phyloP scores from a whole-genome alignment of 164 flowering plant genomes.

The Platanus orientalis region DNA sequence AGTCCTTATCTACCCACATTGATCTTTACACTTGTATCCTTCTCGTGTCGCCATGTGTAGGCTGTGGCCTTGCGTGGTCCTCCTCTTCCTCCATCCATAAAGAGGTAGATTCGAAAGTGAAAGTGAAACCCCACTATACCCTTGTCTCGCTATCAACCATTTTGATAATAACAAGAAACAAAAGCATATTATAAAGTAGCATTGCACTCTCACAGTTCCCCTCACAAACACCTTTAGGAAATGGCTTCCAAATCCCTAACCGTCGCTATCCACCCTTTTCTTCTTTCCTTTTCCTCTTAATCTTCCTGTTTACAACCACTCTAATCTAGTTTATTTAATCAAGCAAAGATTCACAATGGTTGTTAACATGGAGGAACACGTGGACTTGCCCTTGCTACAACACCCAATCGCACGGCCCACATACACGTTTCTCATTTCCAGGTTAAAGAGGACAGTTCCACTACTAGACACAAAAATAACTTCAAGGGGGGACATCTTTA shows the following conservation, averaged over 20 bases:
- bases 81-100: background rate
- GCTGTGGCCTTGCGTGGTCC: slow-evolving; percentile 8
- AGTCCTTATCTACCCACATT: slow-evolving; percentile 20
- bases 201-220: background rate
- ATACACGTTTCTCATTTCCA: background rate
- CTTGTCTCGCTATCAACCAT: slow-evolving; percentile 2
- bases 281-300: background rate
- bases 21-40: background rate
- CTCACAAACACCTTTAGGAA: slow-evolving; percentile 2
- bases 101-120: slow-evolving; percentile 27
- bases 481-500: background rate
- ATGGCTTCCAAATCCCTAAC: background rate
- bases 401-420: background rate
- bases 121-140: slow-evolving; percentile 23
- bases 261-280: background rate
- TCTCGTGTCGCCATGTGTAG: background rate
- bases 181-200: background rate
- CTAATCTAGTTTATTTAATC: no score
- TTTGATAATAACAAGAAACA: background rate
- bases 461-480: background rate
- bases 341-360: background rate
- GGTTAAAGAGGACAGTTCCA: slow-evolving; percentile 1
- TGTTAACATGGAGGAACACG: background rate
- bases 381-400: background rate
- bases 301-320: no score